Evolutionary conservation across 202 grass and related monocot genomes (phyloP), one percentile per base, ranked within the genome.

Genomic region (Digitaria exilis): DNA sequence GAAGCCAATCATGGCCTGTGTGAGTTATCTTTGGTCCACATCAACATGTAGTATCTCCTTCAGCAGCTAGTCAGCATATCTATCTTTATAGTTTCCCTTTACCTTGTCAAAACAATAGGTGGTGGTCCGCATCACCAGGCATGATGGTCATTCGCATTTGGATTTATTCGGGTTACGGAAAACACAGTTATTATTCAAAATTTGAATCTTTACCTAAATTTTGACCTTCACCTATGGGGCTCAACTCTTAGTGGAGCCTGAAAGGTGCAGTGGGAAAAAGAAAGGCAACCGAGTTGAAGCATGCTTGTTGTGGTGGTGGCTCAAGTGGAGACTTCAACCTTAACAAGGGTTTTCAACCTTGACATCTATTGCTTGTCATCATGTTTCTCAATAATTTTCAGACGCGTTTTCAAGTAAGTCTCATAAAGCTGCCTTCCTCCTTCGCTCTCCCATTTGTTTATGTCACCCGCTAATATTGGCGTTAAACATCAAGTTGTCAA

Each of bases 111-210:
- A 85, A 85, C 78, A 85, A 77, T 39, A 18, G 19, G 22, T 71
- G 78, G 82, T 85, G 78, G 82, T 89, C 87, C 78, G 35, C 87
- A 89, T 85, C 87, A 85, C 35, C 32, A 43, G 11, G 56, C 82
- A 87, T 71, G 63, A 84, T 69, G 64, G 45, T 28, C 25, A 58
- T 77, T 82, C 70, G 11, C 43, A n/a, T 82, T 82, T 82, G 87
- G 78, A 78, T 80, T 63, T 85, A 89, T 66, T 66, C 56, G 18
- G 62, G 76, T 73, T 83, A 65, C 0, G 21, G 46, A 65, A 56
- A 65, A 56, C 54, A 9, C 26, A 6, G 57, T 66, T 50, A 58
- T 65, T 58, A 58, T 57, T 77, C n/a, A 29, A 39, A 41, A 4
- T 59, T 77, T 85, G 77, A 81, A 85, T 56, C 71, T 72, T 65